phyloP scores from a whole-genome alignment of 78 protist genomes.

The Dictyostelium citrinum region DNA sequence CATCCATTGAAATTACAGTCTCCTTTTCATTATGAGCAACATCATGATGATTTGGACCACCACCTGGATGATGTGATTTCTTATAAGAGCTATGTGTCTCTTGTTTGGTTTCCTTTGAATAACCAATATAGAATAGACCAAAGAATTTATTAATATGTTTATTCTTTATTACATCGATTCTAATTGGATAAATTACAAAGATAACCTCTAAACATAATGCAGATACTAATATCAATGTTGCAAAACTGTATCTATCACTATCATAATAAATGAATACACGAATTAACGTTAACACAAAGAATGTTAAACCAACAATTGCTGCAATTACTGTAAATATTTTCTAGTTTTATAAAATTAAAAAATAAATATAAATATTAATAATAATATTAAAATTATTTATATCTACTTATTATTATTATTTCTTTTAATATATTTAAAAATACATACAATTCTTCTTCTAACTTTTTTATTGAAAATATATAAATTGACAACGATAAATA shows the following conservation, averaged over 20 bases:
- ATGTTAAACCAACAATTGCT: background rate
- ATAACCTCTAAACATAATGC: background rate
- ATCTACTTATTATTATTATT: background rate
- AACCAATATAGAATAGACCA: constrained; percentile 6
- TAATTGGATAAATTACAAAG: constrained; percentile 1
- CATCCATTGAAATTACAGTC: background rate
- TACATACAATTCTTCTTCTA: constrained; percentile 1
- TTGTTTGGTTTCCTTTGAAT: constrained; percentile 5
- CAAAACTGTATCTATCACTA: background rate
- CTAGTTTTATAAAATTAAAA: background rate
- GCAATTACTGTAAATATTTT: constrained; percentile 11
- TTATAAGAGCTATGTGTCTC: background rate
- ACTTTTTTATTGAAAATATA: background rate
- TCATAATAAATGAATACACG: constrained; percentile 5
- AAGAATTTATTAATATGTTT: background rate
- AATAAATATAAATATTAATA: background rate
- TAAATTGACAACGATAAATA: background rate
- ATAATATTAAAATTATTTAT: background rate
- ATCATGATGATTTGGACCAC: constrained; percentile 1
- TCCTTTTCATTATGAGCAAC: background rate
- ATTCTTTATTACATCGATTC: constrained; percentile 5
- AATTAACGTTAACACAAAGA: background rate
- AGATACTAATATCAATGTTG: background rate
- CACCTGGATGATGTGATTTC: background rate
- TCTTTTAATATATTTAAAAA: background rate